Base-by-base conservation (phyloP, 192 early-diverging fungal species). In the Pilaira anomala region DNA sequence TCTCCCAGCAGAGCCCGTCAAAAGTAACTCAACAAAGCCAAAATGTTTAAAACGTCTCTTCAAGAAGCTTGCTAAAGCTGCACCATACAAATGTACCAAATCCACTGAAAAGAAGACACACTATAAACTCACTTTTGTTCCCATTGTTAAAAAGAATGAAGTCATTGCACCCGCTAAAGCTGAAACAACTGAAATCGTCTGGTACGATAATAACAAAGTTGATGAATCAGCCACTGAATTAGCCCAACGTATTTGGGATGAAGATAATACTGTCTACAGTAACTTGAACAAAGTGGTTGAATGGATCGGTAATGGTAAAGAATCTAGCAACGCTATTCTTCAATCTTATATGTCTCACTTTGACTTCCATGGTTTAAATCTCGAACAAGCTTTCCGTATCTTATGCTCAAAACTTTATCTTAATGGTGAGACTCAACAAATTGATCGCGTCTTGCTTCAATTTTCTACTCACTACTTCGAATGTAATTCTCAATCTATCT, bases 391-490 rank as follows among this genome's bases (percentile, higher is more conserved):
- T 16, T 66, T 72, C 28, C 40, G 69, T 68, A 45, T 53, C n/a
- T 69, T 98, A 53, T 93, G 93, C 61, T 70, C 77, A 48, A 89
- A 91, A 33, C 76, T 95, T 0, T 80, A 83, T 13, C 73, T 98
- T 42, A 91, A 90, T 54, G 96, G 89, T n/a, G 96, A 98, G 71
- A 85, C 94, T 9, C 96, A 98, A 71, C 83, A 91, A 45, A 87
- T 98, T 29, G 94, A 94, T 71, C 84, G 96, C 14, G 85, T 98
- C 28, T 69, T 98, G 51, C 81, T 85, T 42, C 85, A 76, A 19
- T 88, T 97, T 77, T 80, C 94, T 13, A 71, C 78, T 55, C 80
- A 89, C 1, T 97, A 88, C 69, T 88, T 83, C 65, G 84, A 87
- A 36, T 97, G 93, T 70, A 96, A 97, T 66, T 82, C 85, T 8